phyloP scores from a whole-genome alignment of 2,329 filamentous ascomycete species.

The Talaromyces rugulosus region DNA sequence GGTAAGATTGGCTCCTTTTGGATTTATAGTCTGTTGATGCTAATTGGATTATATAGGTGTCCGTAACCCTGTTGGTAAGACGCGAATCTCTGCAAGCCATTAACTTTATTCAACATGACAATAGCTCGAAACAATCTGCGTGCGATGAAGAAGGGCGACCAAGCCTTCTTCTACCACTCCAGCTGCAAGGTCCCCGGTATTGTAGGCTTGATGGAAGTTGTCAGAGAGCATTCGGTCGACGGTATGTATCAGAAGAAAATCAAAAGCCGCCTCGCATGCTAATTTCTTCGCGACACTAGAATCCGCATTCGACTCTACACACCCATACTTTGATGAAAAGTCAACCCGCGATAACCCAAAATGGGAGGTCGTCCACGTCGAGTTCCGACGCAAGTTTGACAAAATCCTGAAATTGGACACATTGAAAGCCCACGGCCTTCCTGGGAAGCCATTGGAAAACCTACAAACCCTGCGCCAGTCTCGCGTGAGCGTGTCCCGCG shows the following conservation, averaged over 20 bases:
- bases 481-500: constrained; percentile 68
- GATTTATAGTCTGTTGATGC: constrained; percentile 2
- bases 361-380: constrained; percentile 87
- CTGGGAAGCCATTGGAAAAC: constrained; percentile 57
- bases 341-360: constrained; percentile 66
- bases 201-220: constrained; percentile 83
- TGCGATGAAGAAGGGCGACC: constrained; percentile 84
- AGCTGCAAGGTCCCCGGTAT: constrained; percentile 88
- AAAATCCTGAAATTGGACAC: constrained; percentile 66
- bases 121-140: constrained; percentile 81
- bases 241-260: constrained; percentile 49
- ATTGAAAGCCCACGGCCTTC: constrained; percentile 60
- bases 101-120: constrained; percentile 9
- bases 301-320: constrained; percentile 64
- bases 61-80: constrained; percentile 38
- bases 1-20: constrained; percentile 50
- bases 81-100: neutral
- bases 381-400: constrained; percentile 78
- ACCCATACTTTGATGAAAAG: constrained; percentile 80
- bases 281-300: constrained; percentile 38
- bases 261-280: neutral
- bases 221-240: constrained; percentile 76
- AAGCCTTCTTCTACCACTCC: constrained; percentile 96
- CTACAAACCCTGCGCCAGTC: constrained; percentile 82
- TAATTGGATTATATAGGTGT: constrained; percentile 36